Evolutionary conservation across 768 basidiomycete genomes (phyloP), one percentile per base, ranked within the genome.

Genomic region (Suillus subluteus): DNA sequence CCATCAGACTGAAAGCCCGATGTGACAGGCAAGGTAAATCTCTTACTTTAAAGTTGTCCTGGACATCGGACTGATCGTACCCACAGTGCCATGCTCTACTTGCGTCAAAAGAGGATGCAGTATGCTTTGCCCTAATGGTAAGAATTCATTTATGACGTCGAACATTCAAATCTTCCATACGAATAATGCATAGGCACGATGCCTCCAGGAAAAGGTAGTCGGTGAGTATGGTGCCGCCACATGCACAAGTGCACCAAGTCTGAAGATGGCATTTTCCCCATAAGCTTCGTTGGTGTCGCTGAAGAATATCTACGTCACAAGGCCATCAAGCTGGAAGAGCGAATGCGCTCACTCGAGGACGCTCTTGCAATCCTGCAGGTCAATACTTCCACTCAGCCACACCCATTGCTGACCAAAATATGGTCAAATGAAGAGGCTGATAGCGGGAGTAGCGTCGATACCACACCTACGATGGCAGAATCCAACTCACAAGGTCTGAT

Each of bases 331-430:
- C 75, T 87, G 74, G 82, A 86, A 66, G 81, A 82, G 9, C 80
- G 86, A 1, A 85, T 86, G 81, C 82, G 79, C 67, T 80, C 81
- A 3, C 76, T 88, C 26, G 86, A 88, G 72, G 85, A 86, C 69
- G 86, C 85, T 21, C 72, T 87, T 23, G 82, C 82, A 30, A 84
- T 85, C 38, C 72, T 82, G 26, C 81, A 86, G 61, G 70, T 77
- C 32, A 72, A 76, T n/a, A 73, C 79, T 55, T 80, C 82, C 23
- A 70, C 76, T 65, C 68, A 78, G 62, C 74, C 78, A 1, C 84
- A 86, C 67, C 85, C 84, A 1, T 71, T 84, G n/a, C 78, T 86
- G 9, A 38, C 64, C n/a, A 66, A 68, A 13, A 67, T 66, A 46
- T 62, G 65, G 52, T 7, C 70, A 32, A 35, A 70, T 4, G 72